Conservation (phyloP, 352 stramenopile species). For the Globisporangium sylvaticum region DNA sequence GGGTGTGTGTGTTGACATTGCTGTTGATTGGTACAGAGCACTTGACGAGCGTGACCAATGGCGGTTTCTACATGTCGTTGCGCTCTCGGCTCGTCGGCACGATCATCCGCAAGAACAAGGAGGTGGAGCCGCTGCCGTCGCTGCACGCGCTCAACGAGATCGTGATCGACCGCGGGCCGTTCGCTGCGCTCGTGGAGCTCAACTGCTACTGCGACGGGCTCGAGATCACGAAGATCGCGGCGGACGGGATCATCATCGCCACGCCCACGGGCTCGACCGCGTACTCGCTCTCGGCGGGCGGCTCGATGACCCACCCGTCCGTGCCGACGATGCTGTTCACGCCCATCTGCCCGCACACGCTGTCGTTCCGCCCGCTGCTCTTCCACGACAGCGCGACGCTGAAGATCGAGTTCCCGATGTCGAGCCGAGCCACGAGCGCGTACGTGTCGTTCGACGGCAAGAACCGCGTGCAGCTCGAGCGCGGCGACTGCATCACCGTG, state of each 20-base stretch:
- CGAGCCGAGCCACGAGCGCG: conserved; percentile 59
- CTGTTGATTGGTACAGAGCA: conserved; percentile 36
- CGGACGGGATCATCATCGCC: conserved; percentile 98
- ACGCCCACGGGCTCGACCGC: conserved; percentile 97
- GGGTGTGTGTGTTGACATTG: background rate
- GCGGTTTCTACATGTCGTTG: conserved; percentile 82
- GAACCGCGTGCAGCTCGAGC: conserved; percentile 83
- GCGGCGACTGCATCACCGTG: conserved; percentile 83
- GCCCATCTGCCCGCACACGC: conserved; percentile 97
- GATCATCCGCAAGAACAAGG: conserved; percentile 61
- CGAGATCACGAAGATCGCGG: conserved; percentile 92
- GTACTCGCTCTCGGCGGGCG: conserved; percentile 97
- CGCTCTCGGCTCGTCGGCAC: conserved; percentile 70
- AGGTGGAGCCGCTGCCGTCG: conserved; percentile 43
- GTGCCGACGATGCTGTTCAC: conserved; percentile 98
- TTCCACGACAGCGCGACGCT: conserved; percentile 90
- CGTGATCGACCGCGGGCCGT: conserved; percentile 94
- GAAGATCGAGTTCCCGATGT: conserved; percentile 87
- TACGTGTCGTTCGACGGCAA: conserved; percentile 92
- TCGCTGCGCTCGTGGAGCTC: conserved; percentile 90
- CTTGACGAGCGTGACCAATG: conserved; percentile 69
- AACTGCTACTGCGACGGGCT: conserved; percentile 97
- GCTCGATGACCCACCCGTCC: conserved; percentile 96
- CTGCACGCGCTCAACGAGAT: conserved; percentile 98
- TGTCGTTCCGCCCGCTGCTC: conserved; percentile 91